Evolutionary conservation across 352 stramenopile species (phyloP).

Genomic region (Pythium insidiosum): DNA sequence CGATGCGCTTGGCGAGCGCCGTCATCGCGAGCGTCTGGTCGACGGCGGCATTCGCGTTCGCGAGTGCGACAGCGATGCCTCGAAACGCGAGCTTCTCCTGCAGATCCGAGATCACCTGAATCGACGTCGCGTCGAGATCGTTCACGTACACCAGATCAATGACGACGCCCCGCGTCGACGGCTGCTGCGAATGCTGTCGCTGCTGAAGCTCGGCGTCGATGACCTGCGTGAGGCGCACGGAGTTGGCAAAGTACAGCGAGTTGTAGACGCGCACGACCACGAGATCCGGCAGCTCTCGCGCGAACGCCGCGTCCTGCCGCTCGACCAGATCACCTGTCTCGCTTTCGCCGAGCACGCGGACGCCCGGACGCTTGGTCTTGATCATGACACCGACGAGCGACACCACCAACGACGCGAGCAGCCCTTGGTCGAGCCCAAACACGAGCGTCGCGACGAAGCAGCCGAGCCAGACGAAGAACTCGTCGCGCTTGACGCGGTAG

Average conservation of each 20-base stretch:
- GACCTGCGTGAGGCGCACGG: conserved; percentile 38
- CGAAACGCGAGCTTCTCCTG: conserved; percentile 43
- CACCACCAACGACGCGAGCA: no score
- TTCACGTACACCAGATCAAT: conserved; percentile 39
- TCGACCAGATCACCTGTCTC: conserved; percentile 32
- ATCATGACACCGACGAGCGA: no score
- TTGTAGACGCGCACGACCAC: conserved; percentile 38
- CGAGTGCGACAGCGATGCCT: conserved; percentile 27
- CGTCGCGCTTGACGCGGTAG: conserved; percentile 45
- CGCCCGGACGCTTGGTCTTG: no score
- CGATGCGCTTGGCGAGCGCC: conserved; percentile 27
- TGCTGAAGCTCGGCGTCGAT: no score
- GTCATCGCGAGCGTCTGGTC: conserved; percentile 29
- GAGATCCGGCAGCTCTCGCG: conserved; percentile 17
- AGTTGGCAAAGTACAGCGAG: conserved; percentile 57
- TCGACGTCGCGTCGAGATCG: conserved; percentile 50
- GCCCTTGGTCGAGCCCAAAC: no score
- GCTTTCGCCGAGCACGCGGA: no score
- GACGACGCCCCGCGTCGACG: conserved; percentile 38
- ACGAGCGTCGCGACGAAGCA: no score
- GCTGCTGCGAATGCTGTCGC: no score
- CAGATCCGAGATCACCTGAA: conserved; percentile 47
- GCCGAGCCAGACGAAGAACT: conserved; percentile 40
- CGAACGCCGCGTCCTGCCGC: conserved; percentile 16
- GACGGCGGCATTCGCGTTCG: conserved; percentile 29